phyloP scores from a whole-genome alignment of 2,329 filamentous ascomycete species.

The Phyllosticta citrichinensis region DNA sequence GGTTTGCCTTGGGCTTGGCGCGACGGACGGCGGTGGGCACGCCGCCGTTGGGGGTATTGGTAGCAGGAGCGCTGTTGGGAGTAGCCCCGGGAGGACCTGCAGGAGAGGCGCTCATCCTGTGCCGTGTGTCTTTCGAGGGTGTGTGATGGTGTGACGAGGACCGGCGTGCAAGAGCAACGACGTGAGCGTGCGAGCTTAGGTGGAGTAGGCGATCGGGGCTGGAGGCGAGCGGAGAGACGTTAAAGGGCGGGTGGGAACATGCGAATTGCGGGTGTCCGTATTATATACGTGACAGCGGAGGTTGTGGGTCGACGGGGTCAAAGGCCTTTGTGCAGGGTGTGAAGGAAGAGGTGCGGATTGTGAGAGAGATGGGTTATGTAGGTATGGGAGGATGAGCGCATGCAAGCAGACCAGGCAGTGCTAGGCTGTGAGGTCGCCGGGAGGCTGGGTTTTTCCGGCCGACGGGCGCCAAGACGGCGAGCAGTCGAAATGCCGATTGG shows the following conservation, averaged over 20 bases:
- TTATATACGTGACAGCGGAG: neutral
- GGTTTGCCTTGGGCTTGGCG: constrained; percentile 24
- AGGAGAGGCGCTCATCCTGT: constrained; percentile 15
- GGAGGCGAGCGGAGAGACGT: no score
- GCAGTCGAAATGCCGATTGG: no score
- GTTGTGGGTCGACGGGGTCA: neutral
- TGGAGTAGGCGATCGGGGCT: neutral
- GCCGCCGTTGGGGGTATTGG: constrained; percentile 24
- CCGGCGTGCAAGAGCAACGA: neutral
- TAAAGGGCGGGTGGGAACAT: neutral
- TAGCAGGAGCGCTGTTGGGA: constrained; percentile 11
- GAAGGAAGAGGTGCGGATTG: no score
- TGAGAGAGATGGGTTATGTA: no score
- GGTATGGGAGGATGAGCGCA: no score
- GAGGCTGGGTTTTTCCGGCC: no score
- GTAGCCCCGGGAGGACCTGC: constrained; percentile 19
- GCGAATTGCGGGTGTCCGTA: neutral
- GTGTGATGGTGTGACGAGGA: neutral
- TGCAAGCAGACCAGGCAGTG: no score
- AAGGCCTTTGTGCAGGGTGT: neutral
- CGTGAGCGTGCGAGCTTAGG: neutral
- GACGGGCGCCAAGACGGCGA: no score
- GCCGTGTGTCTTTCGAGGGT: neutral
- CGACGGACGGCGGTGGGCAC: constrained; percentile 23
- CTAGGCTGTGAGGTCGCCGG: no score